Evolutionary conservation across 345 rosid species (phyloP).

Genomic region (Erysimum cheiranthoides): DNA sequence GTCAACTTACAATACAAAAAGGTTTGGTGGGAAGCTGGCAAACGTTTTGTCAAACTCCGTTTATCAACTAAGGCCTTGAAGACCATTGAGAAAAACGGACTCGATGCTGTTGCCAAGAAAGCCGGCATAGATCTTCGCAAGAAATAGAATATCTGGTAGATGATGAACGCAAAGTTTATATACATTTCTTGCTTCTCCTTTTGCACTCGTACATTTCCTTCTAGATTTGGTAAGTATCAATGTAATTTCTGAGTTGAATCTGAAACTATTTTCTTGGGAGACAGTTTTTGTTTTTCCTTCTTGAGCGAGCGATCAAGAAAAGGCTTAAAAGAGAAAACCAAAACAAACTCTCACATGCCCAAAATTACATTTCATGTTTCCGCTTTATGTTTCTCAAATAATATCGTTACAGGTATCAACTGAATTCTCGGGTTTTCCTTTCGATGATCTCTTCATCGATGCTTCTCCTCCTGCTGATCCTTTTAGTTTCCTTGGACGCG

Average conservation of each 20-base stretch:
- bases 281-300: conserved; percentile 12
- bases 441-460: conserved; percentile 37
- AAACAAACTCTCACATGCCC: conserved; percentile 31
- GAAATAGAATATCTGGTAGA: conserved; percentile 29
- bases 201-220: conserved; percentile 26
- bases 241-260: conserved; percentile 28
- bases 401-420: conserved; percentile 37
- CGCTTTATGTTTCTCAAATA: conserved; percentile 32
- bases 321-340: conserved; percentile 5
- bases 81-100: conserved; percentile 94
- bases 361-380: conserved; percentile 31
- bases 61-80: conserved; percentile 86
- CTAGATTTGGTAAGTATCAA: conserved; percentile 23
- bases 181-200: conserved; percentile 31
- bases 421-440: conserved; percentile 42
- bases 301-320: conserved; percentile 1
- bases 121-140: conserved; percentile 91
- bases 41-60: conserved; percentile 81
- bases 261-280: conserved; percentile 23
- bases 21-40: conserved; percentile 98
- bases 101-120: conserved; percentile 97
- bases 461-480: conserved; percentile 44
- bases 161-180: conserved; percentile 2
- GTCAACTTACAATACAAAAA: conserved; percentile 92
- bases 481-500: conserved; percentile 43